Conservation (phyloP, 306 rosid genomes). For the Bauhinia variegata region DNA sequence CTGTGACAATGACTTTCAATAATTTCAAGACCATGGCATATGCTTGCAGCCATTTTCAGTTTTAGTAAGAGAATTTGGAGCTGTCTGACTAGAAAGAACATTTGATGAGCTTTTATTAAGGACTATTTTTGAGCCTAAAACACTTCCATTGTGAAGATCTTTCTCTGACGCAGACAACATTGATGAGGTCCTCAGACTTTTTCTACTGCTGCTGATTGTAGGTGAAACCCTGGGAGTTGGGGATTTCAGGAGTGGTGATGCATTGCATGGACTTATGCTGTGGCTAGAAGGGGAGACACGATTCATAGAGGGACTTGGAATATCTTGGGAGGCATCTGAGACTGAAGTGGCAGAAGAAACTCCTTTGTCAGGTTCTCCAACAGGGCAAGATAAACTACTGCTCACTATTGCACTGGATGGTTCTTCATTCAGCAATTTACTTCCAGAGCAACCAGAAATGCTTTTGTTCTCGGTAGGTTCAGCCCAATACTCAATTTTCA, state of each 20-base stretch:
- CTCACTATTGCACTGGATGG: conserved; percentile 38
- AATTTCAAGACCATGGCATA: conserved; percentile 86
- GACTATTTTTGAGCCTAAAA: conserved; percentile 39
- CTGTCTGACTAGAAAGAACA: conserved; percentile 50
- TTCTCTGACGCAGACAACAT: conserved; percentile 76
- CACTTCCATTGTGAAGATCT: conserved; percentile 47
- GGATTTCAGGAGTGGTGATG: conserved; percentile 67
- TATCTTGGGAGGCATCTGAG: conserved; percentile 42
- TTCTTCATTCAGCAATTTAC: conserved; percentile 50
- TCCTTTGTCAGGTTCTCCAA: conserved; percentile 45
- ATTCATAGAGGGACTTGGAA: conserved; percentile 36
- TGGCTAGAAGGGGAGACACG: conserved; percentile 65
- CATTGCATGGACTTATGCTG: conserved; percentile 53
- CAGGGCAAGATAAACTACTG: conserved; percentile 38
- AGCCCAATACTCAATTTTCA: conserved; percentile 40
- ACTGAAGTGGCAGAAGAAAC: conserved; percentile 44
- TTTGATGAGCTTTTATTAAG: conserved; percentile 43
- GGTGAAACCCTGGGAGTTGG: conserved; percentile 92
- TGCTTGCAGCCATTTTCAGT: conserved; percentile 91
- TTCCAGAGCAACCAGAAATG: conserved; percentile 42
- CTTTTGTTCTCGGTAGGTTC: conserved; percentile 32
- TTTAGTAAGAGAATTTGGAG: conserved; percentile 51
- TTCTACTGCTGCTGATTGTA: conserved; percentile 77
- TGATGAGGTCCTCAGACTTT: conserved; percentile 81
- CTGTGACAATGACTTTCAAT: conserved; percentile 65